phyloP scores from a whole-genome alignment of 306 rosid species.

The Spatholobus suberectus region DNA sequence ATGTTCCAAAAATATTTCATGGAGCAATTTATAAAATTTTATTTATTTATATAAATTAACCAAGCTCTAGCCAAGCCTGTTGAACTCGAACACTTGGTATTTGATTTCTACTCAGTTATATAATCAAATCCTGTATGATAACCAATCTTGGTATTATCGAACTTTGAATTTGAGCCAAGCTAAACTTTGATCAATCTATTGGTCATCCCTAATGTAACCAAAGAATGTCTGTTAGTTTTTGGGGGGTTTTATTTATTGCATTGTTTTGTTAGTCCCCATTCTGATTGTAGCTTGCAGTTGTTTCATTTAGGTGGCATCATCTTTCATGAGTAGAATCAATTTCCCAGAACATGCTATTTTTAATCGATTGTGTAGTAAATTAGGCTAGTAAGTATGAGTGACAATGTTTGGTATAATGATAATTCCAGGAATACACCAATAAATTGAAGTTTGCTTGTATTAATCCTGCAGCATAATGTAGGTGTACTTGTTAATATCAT shows the following conservation, averaged over 20 bases:
- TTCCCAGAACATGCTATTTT: neutral
- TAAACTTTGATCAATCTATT: neutral
- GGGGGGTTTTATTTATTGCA: neutral
- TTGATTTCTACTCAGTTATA: neutral
- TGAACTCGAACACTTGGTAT: neutral
- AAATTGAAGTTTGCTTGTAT: neutral
- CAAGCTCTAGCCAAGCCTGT: neutral
- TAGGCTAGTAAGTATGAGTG: neutral
- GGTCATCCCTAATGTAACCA: neutral
- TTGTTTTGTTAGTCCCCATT: neutral
- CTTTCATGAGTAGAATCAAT: neutral
- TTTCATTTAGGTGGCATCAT: neutral
- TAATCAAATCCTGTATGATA: neutral
- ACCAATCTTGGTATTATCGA: neutral
- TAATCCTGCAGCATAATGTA: neutral
- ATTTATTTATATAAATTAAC: neutral
- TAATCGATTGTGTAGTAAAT: neutral
- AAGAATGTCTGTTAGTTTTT: neutral
- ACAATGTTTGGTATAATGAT: neutral
- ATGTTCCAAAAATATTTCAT: neutral
- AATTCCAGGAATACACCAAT: neutral
- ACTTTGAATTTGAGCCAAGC: neutral
- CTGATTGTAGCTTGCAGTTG: slow-evolving; percentile 19
- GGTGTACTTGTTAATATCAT: neutral
- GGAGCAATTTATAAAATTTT: neutral